Evolutionary conservation across 305 asterid genomes (phyloP), one percentile per base, ranked within the genome.

Genomic region (Fraxinus sp.): DNA sequence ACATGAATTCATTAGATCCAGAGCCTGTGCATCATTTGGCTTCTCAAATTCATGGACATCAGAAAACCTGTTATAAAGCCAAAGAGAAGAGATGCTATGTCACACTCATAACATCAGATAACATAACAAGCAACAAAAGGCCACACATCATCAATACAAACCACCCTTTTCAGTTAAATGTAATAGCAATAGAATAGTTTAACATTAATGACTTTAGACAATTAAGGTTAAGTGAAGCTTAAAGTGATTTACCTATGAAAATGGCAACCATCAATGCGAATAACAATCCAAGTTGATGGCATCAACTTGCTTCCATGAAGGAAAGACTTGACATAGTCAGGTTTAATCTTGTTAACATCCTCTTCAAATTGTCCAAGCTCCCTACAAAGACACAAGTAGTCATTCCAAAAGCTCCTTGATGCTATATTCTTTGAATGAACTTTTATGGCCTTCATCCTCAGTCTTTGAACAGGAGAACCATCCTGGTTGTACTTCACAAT

Each of bases 261-360:
- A 87, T 93, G 98, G 78, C 98, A 95, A 78, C 99, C 99, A 86
- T 95, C 97, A 76, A 95, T 57, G 73, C 97, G 97, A 81, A 95
- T 78, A 77, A 92, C 98, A 76, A 94, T 88, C 95, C 95, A 95
- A 32, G 92, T 92, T 46, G 87, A 90, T 46, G 91, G 91, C 92
- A 89, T 84, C 88, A 91, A 84, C 85, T 84, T 86, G 84, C 88
- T 82, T 89, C 89, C 93, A 39, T 86, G 88, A 35, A 86, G 90
- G 89, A 93, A 95, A 52, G 93, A 92, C 75, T 89, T 89, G 32
- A 91, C 37, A 78, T 90, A 94, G 79, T 91, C 93, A 0, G 93
- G 89, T 77, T 89, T 91, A 62, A 89, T 79, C 81, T 87, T 92
- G 84, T 83, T 87, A 71, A 90, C 78, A 84, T 88, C 92, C 80